phyloP scores from a whole-genome alignment of 2,329 filamentous ascomycete genomes.

The Colletotrichum lindemuthianum region DNA sequence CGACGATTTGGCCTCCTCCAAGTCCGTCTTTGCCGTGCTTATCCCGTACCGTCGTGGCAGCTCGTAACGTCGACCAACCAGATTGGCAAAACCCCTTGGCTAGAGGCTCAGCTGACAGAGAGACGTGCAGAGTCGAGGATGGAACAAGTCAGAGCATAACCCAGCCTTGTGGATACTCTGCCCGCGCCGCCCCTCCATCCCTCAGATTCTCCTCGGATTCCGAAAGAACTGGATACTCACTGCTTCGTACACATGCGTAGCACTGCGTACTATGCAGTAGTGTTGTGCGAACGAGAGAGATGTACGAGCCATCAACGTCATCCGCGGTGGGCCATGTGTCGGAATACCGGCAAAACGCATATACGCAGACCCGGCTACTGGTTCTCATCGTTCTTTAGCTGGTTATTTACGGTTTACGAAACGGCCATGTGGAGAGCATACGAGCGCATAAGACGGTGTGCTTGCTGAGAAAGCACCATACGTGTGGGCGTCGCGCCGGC shows the following conservation, averaged over 20 bases:
- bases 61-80: slow-evolving; percentile 24
- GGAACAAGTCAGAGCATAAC: not conserved
- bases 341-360: slow-evolving; percentile 32
- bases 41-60: not conserved
- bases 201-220: not conserved
- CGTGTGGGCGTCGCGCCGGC: slow-evolving; percentile 27
- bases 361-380: slow-evolving; percentile 25
- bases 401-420: slow-evolving; percentile 21
- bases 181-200: not conserved
- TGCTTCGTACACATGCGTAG: not conserved
- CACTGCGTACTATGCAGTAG: not conserved
- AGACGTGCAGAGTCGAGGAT: slow-evolving; percentile 16
- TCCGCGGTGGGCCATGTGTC: slow-evolving; percentile 17
- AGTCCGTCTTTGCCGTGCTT: slow-evolving; percentile 3
- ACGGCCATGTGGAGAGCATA: slow-evolving; percentile 1
- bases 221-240: not conserved
- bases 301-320: slow-evolving; percentile 13
- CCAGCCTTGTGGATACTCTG: slow-evolving; percentile 20
- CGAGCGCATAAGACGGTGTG: not conserved
- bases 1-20: slow-evolving; percentile 4
- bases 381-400: slow-evolving; percentile 2
- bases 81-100: not conserved
- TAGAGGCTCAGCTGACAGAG: slow-evolving; percentile 2
- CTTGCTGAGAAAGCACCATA: not conserved
- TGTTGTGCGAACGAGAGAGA: no score